Percentiles rank a stretch among this genome's conserved stretches.
phyloP scores from a whole-genome alignment of 169 alveolate species.

The Eimeria sp. region DNA sequence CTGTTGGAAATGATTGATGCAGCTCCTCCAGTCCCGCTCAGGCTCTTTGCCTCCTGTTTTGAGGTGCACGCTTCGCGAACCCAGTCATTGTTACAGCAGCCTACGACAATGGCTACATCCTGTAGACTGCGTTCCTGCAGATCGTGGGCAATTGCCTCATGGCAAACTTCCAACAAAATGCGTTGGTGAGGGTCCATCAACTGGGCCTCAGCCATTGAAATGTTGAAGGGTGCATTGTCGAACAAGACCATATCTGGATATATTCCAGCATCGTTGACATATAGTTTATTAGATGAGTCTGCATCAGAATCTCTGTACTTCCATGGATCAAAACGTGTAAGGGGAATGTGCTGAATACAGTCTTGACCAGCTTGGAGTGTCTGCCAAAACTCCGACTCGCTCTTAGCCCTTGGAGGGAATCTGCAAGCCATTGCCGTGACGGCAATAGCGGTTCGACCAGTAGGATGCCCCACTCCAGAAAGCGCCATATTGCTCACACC shows the following conservation, averaged over 20 bases:
- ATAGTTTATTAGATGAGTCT: constrained; percentile 77
- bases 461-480: not conserved
- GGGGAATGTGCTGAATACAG: constrained; percentile 85
- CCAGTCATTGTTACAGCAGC: constrained; percentile 88
- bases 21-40: constrained; percentile 85
- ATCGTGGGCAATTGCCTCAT: constrained; percentile 76
- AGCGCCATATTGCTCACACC: not conserved
- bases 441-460: constrained; percentile 47
- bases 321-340: constrained; percentile 84
- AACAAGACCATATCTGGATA: constrained; percentile 81
- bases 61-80: constrained; percentile 45
- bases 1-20: constrained; percentile 87
- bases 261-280: constrained; percentile 83
- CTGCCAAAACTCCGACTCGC: constrained; percentile 81
- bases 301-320: constrained; percentile 64
- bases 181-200: constrained; percentile 90
- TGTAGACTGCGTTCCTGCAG: not conserved
- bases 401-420: constrained; percentile 82
- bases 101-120: constrained; percentile 84
- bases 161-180: constrained; percentile 84
- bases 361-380: constrained; percentile 71
- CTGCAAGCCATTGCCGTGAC: constrained; percentile 85
- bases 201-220: constrained; percentile 85
- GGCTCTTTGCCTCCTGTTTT: constrained; percentile 40
- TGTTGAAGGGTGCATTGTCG: constrained; percentile 82